Conservation (phyloP, 164 flowering plant genomes). For the Taxillus chinensis region DNA sequence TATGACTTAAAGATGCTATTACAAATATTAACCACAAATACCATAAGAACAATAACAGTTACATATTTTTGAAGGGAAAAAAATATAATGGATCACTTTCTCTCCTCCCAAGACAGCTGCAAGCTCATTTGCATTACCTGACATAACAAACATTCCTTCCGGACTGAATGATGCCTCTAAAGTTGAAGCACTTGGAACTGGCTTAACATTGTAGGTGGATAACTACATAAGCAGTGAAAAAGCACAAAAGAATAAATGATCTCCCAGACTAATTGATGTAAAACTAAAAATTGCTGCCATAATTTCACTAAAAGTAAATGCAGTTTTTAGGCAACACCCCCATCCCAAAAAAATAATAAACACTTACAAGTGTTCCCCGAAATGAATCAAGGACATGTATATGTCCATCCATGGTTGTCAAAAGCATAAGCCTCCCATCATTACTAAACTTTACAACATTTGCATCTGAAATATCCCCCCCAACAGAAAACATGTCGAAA, state of each 20-base stretch:
- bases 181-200: constrained; percentile 65
- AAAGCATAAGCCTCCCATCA: constrained; percentile 89
- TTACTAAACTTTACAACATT: constrained; percentile 87
- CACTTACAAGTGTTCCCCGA: constrained; percentile 83
- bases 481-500: constrained; percentile 84
- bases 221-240: constrained; percentile 29
- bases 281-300: background rate
- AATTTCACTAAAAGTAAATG: background rate
- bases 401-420: constrained; percentile 79
- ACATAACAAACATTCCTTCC: constrained; percentile 88
- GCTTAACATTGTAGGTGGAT: constrained; percentile 73
- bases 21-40: too few relatives aligned
- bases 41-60: too few relatives aligned
- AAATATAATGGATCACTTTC: background rate
- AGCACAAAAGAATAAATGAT: background rate
- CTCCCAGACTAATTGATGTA: background rate
- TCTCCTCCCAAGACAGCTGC: background rate
- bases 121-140: constrained; percentile 40
- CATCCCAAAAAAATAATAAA: background rate
- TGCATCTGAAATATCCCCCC: constrained; percentile 89
- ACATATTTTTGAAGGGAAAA: background rate
- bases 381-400: constrained; percentile 92
- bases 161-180: constrained; percentile 98
- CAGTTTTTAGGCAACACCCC: too few relatives aligned
- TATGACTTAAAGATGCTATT: too few relatives aligned